Evolutionary conservation across 2,329 filamentous ascomycete species (phyloP).

Genomic region (Fusarium guadeloupense): DNA sequence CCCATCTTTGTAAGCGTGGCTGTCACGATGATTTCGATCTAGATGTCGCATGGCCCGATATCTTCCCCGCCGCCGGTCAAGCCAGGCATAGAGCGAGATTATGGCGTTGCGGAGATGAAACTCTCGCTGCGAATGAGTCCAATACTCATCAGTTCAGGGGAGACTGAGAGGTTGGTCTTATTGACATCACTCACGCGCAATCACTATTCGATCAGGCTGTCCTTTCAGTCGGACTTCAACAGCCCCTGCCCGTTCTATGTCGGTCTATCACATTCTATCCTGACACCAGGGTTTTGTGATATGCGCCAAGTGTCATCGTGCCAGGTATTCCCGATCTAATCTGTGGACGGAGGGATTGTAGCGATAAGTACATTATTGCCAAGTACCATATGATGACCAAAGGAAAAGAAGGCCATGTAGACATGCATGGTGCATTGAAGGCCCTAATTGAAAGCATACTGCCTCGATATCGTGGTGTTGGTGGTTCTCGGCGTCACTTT

Average conservation of each 20-base stretch:
- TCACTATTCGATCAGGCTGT: background rate
- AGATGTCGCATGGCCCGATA: conserved; percentile 3
- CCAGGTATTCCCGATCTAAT: background rate
- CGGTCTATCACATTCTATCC: background rate
- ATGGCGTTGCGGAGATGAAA: background rate
- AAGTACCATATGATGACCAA: too few species aligned
- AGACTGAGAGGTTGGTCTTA: background rate
- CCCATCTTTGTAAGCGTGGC: conserved; percentile 1
- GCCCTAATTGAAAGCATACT: too few species aligned
- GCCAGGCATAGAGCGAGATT: background rate
- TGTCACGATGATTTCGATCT: conserved; percentile 15
- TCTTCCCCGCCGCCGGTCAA: background rate
- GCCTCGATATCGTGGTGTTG: too few species aligned
- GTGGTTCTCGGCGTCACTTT: too few species aligned
- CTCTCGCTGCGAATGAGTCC: background rate
- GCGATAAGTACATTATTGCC: background rate
- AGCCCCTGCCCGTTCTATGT: background rate
- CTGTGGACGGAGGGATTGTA: background rate
- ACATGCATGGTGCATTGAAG: too few species aligned
- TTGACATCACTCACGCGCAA: conserved; percentile 1
- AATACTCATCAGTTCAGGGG: background rate
- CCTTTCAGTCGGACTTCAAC: background rate
- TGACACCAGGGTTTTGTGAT: background rate
- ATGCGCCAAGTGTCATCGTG: background rate
- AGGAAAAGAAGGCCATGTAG: too few species aligned